phyloP scores from a whole-genome alignment of 495 filamentous ascomycete species.

The Zalerion maritima region DNA sequence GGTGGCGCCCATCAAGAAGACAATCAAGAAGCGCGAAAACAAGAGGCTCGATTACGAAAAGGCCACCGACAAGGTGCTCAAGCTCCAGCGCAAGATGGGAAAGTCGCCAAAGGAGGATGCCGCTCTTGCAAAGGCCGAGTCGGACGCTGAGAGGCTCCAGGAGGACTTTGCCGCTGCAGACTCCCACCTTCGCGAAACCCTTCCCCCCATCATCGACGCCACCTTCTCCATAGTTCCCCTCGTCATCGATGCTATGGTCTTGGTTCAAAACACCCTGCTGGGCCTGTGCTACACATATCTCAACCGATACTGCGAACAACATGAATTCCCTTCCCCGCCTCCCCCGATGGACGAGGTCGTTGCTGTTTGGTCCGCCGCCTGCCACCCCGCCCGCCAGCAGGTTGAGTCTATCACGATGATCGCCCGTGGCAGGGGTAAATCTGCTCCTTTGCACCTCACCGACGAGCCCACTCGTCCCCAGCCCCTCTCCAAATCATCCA shows the following conservation, averaged over 20 bases:
- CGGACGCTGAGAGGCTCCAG: constrained; percentile 28
- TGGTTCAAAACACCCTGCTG: constrained; percentile 71
- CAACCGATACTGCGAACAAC: constrained; percentile 59
- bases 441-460: constrained; percentile 37
- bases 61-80: constrained; percentile 57
- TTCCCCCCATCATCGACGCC: constrained; percentile 62
- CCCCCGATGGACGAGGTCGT: constrained; percentile 61
- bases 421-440: constrained; percentile 60
- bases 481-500: too few relatives aligned
- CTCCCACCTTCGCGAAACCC: constrained; percentile 55
- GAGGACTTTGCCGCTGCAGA: constrained; percentile 77
- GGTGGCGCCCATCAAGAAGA: constrained; percentile 67
- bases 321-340: constrained; percentile 57
- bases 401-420: constrained; percentile 60
- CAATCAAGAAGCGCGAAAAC: constrained; percentile 83
- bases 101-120: constrained; percentile 67
- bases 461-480: too few relatives aligned
- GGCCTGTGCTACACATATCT: constrained; percentile 75
- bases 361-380: constrained; percentile 50
- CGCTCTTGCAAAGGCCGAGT: constrained; percentile 59
- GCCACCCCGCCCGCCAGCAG: constrained; percentile 49
- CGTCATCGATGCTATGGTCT: constrained; percentile 56
- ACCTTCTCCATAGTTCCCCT: constrained; percentile 69
- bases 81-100: constrained; percentile 53
- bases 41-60: constrained; percentile 84